phyloP scores from a whole-genome alignment of 2,329 filamentous ascomycete genomes.

The Cadophora luteo-olivacea region DNA sequence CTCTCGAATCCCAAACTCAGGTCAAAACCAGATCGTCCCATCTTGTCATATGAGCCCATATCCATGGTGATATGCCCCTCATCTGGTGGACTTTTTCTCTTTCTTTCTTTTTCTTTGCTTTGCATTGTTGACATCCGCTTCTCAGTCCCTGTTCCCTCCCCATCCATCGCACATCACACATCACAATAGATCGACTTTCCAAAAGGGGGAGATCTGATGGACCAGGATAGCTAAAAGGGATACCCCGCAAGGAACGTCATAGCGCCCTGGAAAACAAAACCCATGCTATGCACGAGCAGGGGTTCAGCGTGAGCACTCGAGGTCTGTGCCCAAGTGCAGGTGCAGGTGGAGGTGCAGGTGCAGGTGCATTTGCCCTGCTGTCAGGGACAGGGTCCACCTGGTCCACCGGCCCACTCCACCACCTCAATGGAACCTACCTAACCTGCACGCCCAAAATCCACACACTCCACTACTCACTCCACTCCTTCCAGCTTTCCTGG shows the following conservation, averaged over 20 bases:
- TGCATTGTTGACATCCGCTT: not conserved
- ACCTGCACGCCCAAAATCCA: not conserved
- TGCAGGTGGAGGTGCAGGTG: too few relatives aligned
- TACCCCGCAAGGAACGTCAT: constrained; percentile 27
- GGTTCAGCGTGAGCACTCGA: not conserved
- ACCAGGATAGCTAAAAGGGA: constrained; percentile 6
- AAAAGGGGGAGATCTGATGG: constrained; percentile 12
- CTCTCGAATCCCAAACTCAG: not conserved
- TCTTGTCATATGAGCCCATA: not conserved
- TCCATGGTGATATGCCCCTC: not conserved
- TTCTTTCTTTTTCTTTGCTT: not conserved
- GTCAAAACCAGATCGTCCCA: not conserved
- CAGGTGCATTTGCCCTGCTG: not conserved
- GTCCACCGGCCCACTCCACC: too few relatives aligned
- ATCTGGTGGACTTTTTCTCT: not conserved
- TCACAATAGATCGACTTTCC: constrained; percentile 6
- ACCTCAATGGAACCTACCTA: too few relatives aligned
- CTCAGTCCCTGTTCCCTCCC: not conserved
- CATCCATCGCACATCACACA: not conserved
- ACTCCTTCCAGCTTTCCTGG: constrained; percentile 10
- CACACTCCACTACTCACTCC: not conserved
- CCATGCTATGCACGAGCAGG: constrained; percentile 9
- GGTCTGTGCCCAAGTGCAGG: constrained; percentile 13
- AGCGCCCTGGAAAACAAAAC: constrained; percentile 14
- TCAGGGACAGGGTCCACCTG: constrained; percentile 3